Conservation (phyloP, 2,329 filamentous ascomycete genomes). For the Pyrenophora teres region DNA sequence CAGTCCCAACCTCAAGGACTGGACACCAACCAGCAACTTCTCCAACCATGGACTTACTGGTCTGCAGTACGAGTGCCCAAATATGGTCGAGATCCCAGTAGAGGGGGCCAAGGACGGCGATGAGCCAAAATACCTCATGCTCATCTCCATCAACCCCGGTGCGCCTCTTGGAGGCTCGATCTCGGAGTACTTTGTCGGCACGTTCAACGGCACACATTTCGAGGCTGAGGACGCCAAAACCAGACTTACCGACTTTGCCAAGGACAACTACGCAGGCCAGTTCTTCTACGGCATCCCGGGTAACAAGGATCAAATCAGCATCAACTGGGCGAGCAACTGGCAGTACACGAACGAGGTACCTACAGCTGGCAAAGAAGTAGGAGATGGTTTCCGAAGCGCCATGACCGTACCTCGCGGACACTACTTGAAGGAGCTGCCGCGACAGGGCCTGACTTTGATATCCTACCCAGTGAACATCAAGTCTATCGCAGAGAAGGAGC, state of each 20-base stretch:
- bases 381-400: conserved; percentile 54
- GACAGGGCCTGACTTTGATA: conserved; percentile 59
- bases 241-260: conserved; percentile 54
- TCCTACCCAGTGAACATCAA: conserved; percentile 56
- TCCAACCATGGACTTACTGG: conserved; percentile 58
- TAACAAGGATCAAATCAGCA: conserved; percentile 51
- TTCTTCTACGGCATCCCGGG: conserved; percentile 55
- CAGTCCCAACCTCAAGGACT: conserved; percentile 62
- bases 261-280: conserved; percentile 63
- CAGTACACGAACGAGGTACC: conserved; percentile 62
- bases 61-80: conserved; percentile 67
- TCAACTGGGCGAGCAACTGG: conserved; percentile 66
- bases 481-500: conserved; percentile 53
- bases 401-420: conserved; percentile 60
- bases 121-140: conserved; percentile 52
- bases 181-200: conserved; percentile 62
- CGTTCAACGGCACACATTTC: conserved; percentile 69
- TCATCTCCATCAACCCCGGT: conserved; percentile 62
- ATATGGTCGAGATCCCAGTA: conserved; percentile 62
- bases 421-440: conserved; percentile 57
- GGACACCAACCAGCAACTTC: conserved; percentile 65
- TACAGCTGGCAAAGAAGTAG: conserved; percentile 55
- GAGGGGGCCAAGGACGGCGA: conserved; percentile 32
- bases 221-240: conserved; percentile 50
- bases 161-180: conserved; percentile 62